Base-by-base conservation (phyloP, 345 rosid species). In the Moringa oleifera region DNA sequence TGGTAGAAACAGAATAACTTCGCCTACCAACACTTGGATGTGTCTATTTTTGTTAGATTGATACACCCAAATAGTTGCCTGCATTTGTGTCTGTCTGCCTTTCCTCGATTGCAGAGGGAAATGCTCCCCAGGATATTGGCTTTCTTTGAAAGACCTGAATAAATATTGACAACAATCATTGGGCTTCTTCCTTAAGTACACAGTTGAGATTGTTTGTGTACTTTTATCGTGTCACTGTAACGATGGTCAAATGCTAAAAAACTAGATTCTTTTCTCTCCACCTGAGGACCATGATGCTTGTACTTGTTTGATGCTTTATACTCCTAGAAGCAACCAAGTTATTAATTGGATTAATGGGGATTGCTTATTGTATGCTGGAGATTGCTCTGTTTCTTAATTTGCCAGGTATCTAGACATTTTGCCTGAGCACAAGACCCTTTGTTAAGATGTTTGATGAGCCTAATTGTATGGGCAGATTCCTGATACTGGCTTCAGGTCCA, bases 1-100 rank as follows among this genome's bases (percentile, higher is more conserved):
- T 85, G 82, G 87, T 85, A 86, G 73, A 67, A 58, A 33, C 71
- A 24, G 25, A 25, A 52, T 50, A 51, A 55, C 51, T 61, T 56
- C 52, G n/a, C 20, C 16, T 15, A 7, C 15, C 21, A n/a, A 6
- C 25, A 46, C 53, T 7, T 58, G 24, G 28, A 31, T 62, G 54
- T 57, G 52, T 19, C 33, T 23, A 46, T 66, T 53, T 50, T 66
- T 37, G 37, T 69, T 52, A 33, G 18, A 58, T 53, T 37, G 53
- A 54, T 59, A 41, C 69, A 36, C 53, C 54, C 61, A 57, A 63
- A 45, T 65, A 16, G 59, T 55, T 58, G 21, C 53, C 51, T n/a
- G 9, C 23, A 54, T 46, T 55, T 64, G 22, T 53, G 19, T 52
- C 9, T 52, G 23, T 20, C 53, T 37, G 24, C 41, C 5, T 24